phyloP scores from a whole-genome alignment of 352 stramenopile species.

The Phytophthora syringae region DNA sequence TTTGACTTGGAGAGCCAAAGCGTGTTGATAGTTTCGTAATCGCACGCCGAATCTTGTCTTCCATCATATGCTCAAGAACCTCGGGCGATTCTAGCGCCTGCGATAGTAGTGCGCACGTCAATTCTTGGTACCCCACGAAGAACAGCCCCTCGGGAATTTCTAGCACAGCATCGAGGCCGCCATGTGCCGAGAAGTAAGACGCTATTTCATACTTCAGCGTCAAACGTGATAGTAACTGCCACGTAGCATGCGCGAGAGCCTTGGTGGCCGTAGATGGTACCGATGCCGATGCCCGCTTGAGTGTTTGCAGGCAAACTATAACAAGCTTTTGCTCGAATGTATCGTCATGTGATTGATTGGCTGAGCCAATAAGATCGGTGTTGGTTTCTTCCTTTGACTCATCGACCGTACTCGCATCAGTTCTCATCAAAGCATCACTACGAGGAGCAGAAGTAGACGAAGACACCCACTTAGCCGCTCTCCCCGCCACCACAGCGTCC shows the following conservation, averaged over 20 bases:
- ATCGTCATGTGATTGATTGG: conserved; percentile 6
- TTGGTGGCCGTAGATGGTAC: conserved; percentile 18
- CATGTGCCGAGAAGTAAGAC: conserved; percentile 55
- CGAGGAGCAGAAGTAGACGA: conserved; percentile 5
- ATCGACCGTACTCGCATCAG: conserved; percentile 16
- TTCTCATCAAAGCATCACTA: conserved; percentile 16
- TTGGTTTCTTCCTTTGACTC: conserved; percentile 20
- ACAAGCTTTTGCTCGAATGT: conserved; percentile 49
- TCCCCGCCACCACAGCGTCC: conserved; percentile 57
- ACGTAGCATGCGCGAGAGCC: conserved; percentile 65
- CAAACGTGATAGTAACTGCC: conserved; percentile 74
- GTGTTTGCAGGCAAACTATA: conserved; percentile 41
- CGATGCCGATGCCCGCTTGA: conserved; percentile 28
- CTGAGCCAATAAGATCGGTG: background rate
- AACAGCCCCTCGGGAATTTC: conserved; percentile 47
- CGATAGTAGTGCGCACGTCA: conserved; percentile 73
- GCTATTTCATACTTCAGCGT: conserved; percentile 81
- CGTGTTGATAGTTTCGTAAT: conserved; percentile 80
- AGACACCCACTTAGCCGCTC: conserved; percentile 22
- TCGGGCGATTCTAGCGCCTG: conserved; percentile 84
- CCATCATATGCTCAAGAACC: conserved; percentile 87
- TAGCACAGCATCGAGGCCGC: conserved; percentile 69
- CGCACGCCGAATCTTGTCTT: conserved; percentile 82
- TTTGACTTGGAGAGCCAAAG: conserved; percentile 72
- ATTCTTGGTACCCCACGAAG: conserved; percentile 77